These are phyloP conservation scores for Globisporangium recalcitrans DNA, from an alignment of 352 stramenopile species.

Conservation along the genomic window DNA sequence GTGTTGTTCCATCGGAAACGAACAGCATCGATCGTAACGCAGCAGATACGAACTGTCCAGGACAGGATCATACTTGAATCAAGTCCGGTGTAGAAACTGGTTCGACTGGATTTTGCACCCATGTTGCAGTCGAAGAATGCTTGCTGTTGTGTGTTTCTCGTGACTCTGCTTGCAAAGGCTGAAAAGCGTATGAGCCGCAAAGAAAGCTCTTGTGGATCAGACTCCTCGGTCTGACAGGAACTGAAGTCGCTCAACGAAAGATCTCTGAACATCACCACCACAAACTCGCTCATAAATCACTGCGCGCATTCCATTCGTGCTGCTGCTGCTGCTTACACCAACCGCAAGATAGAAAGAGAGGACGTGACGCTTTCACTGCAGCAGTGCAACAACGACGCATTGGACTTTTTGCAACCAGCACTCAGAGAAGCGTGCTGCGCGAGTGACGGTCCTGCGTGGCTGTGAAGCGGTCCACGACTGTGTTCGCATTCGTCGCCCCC, in stretches of 20 bases:
- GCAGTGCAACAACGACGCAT: not conserved
- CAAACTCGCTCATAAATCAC: not conserved
- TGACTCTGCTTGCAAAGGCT: not conserved
- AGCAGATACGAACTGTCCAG: not conserved
- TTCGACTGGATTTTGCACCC: not conserved
- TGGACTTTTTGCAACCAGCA: not conserved
- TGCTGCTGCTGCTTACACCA: not conserved
- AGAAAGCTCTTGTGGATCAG: not conserved
- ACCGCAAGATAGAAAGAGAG: too few relatives aligned
- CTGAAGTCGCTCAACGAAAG: not conserved
- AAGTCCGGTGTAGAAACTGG: not conserved
- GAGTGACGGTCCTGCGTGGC: constrained; percentile 66
- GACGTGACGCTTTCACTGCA: too few relatives aligned
- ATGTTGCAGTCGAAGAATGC: constrained; percentile 5
- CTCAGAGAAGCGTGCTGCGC: constrained; percentile 47
- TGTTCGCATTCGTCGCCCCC: constrained; percentile 69
- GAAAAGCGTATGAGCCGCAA: not conserved
- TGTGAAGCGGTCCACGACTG: constrained; percentile 75
- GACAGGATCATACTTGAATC: not conserved
- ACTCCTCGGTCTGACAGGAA: not conserved
- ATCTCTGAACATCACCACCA: too few relatives aligned
- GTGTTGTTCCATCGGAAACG: too few relatives aligned
- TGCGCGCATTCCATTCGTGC: not conserved
- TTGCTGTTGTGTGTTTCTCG: not conserved
- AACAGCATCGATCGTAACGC: too few relatives aligned